Percentiles rank a stretch among this genome's conserved stretches.
Conservation (phyloP, 805 yeast genomes). For the Candida lessepsii region DNA sequence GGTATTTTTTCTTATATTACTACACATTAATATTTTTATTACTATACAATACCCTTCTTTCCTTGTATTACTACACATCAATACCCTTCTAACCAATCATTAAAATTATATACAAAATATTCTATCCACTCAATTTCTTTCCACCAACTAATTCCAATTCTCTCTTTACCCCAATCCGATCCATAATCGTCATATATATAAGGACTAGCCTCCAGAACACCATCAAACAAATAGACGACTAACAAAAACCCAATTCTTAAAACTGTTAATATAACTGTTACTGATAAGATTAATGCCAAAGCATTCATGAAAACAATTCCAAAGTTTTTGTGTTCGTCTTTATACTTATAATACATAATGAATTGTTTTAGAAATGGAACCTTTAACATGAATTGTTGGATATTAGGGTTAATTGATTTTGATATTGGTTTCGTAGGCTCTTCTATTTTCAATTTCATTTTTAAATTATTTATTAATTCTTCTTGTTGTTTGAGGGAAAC, state of each 20-base stretch:
- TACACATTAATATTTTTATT: no score
- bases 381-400: slow-evolving; percentile 20
- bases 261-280: slow-evolving; percentile 20
- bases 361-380: slow-evolving; percentile 34
- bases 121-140: slow-evolving; percentile 32
- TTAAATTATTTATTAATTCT: slow-evolving; percentile 18
- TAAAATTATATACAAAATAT: slow-evolving; percentile 20
- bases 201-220: neutral
- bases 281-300: slow-evolving; percentile 22
- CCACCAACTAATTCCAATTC: slow-evolving; percentile 27
- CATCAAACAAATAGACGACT: slow-evolving; percentile 1
- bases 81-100: slow-evolving; percentile 16
- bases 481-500: slow-evolving; percentile 22
- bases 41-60: neutral
- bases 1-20: no score
- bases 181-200: slow-evolving; percentile 15
- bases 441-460: slow-evolving; percentile 16
- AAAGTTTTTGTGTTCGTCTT: slow-evolving; percentile 19
- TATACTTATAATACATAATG: slow-evolving; percentile 24
- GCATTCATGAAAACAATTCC: slow-evolving; percentile 22
- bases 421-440: slow-evolving; percentile 1
- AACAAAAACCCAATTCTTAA: slow-evolving; percentile 15
- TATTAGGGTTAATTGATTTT: neutral
- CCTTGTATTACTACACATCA: slow-evolving; percentile 1
- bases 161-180: slow-evolving; percentile 6